phyloP scores from a whole-genome alignment of 2,329 filamentous ascomycete species.

The Diaporthe vexans region DNA sequence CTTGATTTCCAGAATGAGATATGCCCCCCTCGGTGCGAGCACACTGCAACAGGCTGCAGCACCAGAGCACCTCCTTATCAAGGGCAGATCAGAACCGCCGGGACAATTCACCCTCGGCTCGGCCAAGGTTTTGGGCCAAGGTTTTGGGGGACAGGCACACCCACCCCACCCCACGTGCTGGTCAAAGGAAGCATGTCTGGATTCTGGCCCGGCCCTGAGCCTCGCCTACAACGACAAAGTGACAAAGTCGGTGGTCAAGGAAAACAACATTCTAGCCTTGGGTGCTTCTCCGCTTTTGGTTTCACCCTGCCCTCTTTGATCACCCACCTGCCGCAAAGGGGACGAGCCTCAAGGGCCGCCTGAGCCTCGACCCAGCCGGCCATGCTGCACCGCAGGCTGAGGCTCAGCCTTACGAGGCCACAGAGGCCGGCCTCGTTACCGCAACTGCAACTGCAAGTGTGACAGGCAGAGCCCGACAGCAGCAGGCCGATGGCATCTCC shows the following conservation, averaged over 20 bases:
- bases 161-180: conserved; percentile 14
- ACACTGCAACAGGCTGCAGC: conserved; percentile 5
- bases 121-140: conserved; percentile 6
- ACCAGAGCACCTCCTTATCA: background rate
- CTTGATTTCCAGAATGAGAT: background rate
- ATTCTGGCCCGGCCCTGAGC: conserved; percentile 21
- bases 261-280: background rate
- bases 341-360: conserved; percentile 22
- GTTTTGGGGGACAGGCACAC: background rate
- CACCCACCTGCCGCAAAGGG: conserved; percentile 1
- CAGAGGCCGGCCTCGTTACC: conserved; percentile 15
- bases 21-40: background rate
- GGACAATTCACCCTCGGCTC: background rate
- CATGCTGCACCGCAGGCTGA: background rate
- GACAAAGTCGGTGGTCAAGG: no score
- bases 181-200: conserved; percentile 12
- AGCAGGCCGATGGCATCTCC: background rate
- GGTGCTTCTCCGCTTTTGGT: conserved; percentile 30
- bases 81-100: no score
- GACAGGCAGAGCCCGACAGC: background rate
- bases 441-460: conserved; percentile 14
- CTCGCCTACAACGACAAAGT: no score
- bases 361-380: conserved; percentile 10
- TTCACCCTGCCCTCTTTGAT: conserved; percentile 17
- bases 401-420: conserved; percentile 33